phyloP scores from a whole-genome alignment of 176 grass and related monocot genomes.

The Microstegium vimineum region DNA sequence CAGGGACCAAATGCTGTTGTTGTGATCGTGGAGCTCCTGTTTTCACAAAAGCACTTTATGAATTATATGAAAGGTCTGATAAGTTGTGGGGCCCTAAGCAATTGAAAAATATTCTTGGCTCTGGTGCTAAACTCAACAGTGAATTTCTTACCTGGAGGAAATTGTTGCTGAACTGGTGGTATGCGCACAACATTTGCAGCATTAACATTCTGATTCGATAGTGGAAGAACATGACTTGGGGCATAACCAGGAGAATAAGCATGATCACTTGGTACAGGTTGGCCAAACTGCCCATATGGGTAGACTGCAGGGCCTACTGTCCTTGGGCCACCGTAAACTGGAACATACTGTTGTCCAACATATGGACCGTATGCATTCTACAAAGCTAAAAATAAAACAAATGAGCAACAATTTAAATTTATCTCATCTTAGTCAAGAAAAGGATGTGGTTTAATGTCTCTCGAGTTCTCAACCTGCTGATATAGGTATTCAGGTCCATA shows the following conservation, averaged over 20 bases:
- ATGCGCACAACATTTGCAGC: slow-evolving; percentile 31
- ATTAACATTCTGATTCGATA: slow-evolving; percentile 54
- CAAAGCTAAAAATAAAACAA: slow-evolving; percentile 51
- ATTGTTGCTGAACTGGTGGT: slow-evolving; percentile 48
- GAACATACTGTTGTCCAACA: slow-evolving; percentile 61
- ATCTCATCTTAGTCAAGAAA: neutral
- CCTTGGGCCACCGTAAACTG: slow-evolving; percentile 54
- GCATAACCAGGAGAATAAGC: slow-evolving; percentile 61
- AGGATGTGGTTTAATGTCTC: neutral
- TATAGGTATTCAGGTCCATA: slow-evolving; percentile 72
- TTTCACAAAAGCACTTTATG: slow-evolving; percentile 5
- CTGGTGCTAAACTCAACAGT: no score
- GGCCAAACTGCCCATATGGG: slow-evolving; percentile 67
- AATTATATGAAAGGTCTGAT: neutral
- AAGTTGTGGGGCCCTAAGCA: neutral
- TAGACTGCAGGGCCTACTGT: slow-evolving; percentile 48
- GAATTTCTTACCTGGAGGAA: slow-evolving; percentile 53
- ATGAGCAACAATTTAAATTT: slow-evolving; percentile 25
- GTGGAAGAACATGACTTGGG: slow-evolving; percentile 43
- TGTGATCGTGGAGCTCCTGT: slow-evolving; percentile 43
- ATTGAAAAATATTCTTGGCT: neutral
- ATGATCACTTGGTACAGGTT: slow-evolving; percentile 43
- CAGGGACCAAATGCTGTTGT: slow-evolving; percentile 54
- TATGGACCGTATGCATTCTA: slow-evolving; percentile 77
- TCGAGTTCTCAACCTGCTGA: slow-evolving; percentile 58